Conservation (phyloP, 2,329 filamentous ascomycete genomes). For the Simplicillium sp. region DNA sequence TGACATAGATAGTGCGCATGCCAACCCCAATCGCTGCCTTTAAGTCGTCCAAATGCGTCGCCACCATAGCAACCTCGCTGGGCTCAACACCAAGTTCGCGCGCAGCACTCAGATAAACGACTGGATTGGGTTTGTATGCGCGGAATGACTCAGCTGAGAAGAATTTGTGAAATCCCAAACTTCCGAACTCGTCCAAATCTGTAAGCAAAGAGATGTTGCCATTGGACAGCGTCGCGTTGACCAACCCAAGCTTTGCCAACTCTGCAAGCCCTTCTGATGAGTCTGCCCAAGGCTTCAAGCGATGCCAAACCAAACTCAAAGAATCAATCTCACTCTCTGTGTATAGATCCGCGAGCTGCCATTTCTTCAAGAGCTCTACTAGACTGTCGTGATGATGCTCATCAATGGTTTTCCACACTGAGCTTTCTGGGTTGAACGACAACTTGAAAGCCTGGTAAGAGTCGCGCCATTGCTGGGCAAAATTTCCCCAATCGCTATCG, state of each 20-base stretch:
- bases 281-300: constrained; percentile 61
- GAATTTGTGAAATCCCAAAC: constrained; percentile 52
- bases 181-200: constrained; percentile 51
- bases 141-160: constrained; percentile 62
- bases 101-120: constrained; percentile 60
- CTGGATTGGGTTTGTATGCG: constrained; percentile 64
- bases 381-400: constrained; percentile 60
- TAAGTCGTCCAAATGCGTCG: constrained; percentile 64
- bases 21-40: constrained; percentile 55
- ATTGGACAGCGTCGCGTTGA: constrained; percentile 63
- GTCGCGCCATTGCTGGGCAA: constrained; percentile 63
- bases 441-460: constrained; percentile 54
- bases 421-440: constrained; percentile 34
- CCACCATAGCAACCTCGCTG: constrained; percentile 63
- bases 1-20: constrained; percentile 64
- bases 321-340: constrained; percentile 50
- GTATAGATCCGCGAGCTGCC: constrained; percentile 50
- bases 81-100: constrained; percentile 45
- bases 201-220: constrained; percentile 58
- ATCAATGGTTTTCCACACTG: constrained; percentile 60
- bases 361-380: constrained; percentile 42
- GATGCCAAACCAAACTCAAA: constrained; percentile 64
- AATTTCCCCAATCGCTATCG: constrained; percentile 47
- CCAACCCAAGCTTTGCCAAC: constrained; percentile 34
- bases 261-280: constrained; percentile 42